A percentile compares a stretch with the other conserved stretches of the same genome.
These are phyloP conservation scores for Botryosphaeria agaves DNA, from an alignment of 2,329 filamentous ascomycete species.

Conservation along the genomic window DNA sequence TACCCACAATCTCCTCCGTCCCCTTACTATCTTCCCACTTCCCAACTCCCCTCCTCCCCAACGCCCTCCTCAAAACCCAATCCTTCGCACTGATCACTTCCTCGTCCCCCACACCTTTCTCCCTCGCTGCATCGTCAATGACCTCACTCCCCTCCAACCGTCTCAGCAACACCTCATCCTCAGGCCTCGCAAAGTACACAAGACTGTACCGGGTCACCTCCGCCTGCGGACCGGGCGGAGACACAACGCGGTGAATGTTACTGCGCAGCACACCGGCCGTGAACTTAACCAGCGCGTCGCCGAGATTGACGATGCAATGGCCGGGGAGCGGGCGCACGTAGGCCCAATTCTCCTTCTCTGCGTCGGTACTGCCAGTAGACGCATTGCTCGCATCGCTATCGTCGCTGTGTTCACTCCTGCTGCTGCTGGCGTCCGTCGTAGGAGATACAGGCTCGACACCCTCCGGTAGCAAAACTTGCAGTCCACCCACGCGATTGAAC, in stretches of 20 bases:
- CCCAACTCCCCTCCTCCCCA: constrained; percentile 17
- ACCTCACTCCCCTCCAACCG: constrained; percentile 15
- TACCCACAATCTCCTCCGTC: constrained; percentile 16
- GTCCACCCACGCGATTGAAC: constrained; percentile 37
- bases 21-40: constrained; percentile 16
- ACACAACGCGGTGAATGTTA: constrained; percentile 31
- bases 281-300: constrained; percentile 30
- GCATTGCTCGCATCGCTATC: constrained; percentile 10
- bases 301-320: constrained; percentile 30
- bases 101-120: constrained; percentile 7
- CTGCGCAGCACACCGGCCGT: constrained; percentile 21
- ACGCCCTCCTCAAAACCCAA: constrained; percentile 23
- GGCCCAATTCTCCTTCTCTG: constrained; percentile 23
- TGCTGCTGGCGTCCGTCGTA: not conserved
- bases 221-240: constrained; percentile 29
- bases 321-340: constrained; percentile 34
- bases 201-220: constrained; percentile 30
- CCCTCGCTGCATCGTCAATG: constrained; percentile 10
- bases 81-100: constrained; percentile 22
- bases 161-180: constrained; percentile 28
- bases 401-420: not conserved
- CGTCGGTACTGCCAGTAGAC: constrained; percentile 7
- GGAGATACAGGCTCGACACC: constrained; percentile 6
- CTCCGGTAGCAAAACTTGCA: constrained; percentile 32
- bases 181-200: constrained; percentile 37